phyloP scores from a whole-genome alignment of 768 basidiomycete species.

The Suillus paluster region DNA sequence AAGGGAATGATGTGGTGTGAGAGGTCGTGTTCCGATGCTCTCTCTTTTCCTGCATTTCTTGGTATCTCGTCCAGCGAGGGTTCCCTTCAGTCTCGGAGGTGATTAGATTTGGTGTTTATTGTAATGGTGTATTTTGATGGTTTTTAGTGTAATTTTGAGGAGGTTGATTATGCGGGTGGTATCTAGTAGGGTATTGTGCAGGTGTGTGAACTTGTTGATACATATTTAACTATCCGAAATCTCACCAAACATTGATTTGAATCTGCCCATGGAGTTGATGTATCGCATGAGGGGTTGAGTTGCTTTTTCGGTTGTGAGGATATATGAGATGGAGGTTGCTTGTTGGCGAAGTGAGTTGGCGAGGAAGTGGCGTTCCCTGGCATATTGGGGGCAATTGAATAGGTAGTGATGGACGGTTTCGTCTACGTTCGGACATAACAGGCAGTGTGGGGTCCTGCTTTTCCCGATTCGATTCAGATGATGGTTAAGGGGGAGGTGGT shows the following conservation, averaged over 20 bases:
- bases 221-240: neutral
- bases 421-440: conserved; percentile 18
- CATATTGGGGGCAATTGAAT: conserved; percentile 26
- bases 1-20: neutral
- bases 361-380: neutral
- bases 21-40: neutral
- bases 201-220: neutral
- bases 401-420: conserved; percentile 39
- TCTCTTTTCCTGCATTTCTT: neutral
- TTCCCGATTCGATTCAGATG: conserved; percentile 34
- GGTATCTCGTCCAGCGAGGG: too few relatives aligned
- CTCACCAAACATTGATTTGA: too few relatives aligned
- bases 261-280: conserved; percentile 8
- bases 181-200: too few relatives aligned
- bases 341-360: neutral
- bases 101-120: too few relatives aligned
- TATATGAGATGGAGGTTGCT: conserved; percentile 8
- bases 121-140: too few relatives aligned
- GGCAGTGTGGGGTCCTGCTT: conserved; percentile 29
- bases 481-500: conserved; percentile 33
- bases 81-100: too few relatives aligned
- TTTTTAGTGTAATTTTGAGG: too few relatives aligned
- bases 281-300: conserved; percentile 2
- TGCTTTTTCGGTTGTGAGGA: conserved; percentile 8
- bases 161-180: too few relatives aligned